These are phyloP conservation scores for Macrophomina pseudophaseolina DNA, from an alignment of 2,329 filamentous ascomycete genomes.

Conservation along the genomic window DNA sequence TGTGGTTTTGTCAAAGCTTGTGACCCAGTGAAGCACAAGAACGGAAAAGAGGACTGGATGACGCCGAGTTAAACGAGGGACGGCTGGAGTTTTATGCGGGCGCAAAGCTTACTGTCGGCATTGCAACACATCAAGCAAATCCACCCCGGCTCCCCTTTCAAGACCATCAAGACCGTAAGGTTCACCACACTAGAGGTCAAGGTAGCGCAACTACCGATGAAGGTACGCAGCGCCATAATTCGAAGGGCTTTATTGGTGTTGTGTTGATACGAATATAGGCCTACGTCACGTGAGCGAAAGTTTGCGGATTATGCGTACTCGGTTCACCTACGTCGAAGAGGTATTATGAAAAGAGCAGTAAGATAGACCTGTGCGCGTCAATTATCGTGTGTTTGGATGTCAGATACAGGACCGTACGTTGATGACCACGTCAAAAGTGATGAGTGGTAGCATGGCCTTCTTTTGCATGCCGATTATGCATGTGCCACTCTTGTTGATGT, in stretches of 20 bases:
- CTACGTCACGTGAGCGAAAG: neutral
- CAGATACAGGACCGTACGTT: conserved; percentile 47
- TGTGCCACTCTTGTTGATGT: conserved; percentile 50
- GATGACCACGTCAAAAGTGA: conserved; percentile 64
- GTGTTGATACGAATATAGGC: conserved; percentile 23
- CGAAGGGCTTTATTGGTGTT: conserved; percentile 20
- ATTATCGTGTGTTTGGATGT: neutral
- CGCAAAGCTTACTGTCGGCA: conserved; percentile 23
- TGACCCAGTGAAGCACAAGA: conserved; percentile 25
- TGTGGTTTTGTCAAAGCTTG: conserved; percentile 7
- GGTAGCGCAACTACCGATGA: conserved; percentile 20
- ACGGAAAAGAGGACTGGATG: conserved; percentile 18
- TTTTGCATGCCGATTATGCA: conserved; percentile 68
- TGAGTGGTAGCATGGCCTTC: conserved; percentile 64
- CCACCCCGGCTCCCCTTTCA: conserved; percentile 23
- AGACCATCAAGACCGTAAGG: conserved; percentile 18
- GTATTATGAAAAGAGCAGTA: conserved; percentile 67
- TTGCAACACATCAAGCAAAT: conserved; percentile 27
- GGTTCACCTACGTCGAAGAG: conserved; percentile 50
- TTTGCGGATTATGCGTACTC: too few species aligned
- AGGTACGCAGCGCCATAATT: conserved; percentile 22
- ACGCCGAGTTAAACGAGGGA: neutral
- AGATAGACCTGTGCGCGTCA: conserved; percentile 53
- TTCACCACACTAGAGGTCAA: conserved; percentile 22
- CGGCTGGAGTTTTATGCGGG: neutral